Conservation (phyloP, 352 stramenopile genomes). For the Peronospora belbahrii region DNA sequence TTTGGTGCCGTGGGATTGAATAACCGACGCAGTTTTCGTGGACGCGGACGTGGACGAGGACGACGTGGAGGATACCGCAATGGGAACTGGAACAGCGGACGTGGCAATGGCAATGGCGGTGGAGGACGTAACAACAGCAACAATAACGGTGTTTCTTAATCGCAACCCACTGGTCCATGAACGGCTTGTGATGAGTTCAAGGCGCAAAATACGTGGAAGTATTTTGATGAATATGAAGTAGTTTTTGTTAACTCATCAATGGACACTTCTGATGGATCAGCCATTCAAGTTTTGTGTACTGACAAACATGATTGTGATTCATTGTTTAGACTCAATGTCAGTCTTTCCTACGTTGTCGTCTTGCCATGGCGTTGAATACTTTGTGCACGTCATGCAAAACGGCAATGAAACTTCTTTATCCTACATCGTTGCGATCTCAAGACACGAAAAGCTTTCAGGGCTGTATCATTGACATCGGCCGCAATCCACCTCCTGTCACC, state of each 20-base stretch:
- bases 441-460: too few relatives aligned
- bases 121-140: constrained; percentile 20
- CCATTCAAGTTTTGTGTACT: too few relatives aligned
- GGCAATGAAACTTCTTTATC: too few relatives aligned
- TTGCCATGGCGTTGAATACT: too few relatives aligned
- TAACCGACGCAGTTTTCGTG: constrained; percentile 75
- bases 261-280: neutral
- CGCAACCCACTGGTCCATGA: constrained; percentile 19
- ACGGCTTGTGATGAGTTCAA: neutral
- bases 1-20: constrained; percentile 82
- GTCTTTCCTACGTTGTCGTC: too few relatives aligned
- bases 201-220: constrained; percentile 1
- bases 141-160: constrained; percentile 14
- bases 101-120: constrained; percentile 19
- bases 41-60: constrained; percentile 49
- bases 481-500: too few relatives aligned
- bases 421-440: too few relatives aligned
- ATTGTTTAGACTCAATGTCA: too few relatives aligned
- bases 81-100: constrained; percentile 28
- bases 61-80: constrained; percentile 32
- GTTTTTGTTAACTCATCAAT: neutral
- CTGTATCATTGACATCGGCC: too few relatives aligned
- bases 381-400: too few relatives aligned
- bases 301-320: too few relatives aligned
- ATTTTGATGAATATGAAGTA: constrained; percentile 14